Percentiles rank a stretch among this genome's conserved stretches.
phyloP scores from a whole-genome alignment of 441 rosid genomes.

The Cnidoscolus chayamansa region DNA sequence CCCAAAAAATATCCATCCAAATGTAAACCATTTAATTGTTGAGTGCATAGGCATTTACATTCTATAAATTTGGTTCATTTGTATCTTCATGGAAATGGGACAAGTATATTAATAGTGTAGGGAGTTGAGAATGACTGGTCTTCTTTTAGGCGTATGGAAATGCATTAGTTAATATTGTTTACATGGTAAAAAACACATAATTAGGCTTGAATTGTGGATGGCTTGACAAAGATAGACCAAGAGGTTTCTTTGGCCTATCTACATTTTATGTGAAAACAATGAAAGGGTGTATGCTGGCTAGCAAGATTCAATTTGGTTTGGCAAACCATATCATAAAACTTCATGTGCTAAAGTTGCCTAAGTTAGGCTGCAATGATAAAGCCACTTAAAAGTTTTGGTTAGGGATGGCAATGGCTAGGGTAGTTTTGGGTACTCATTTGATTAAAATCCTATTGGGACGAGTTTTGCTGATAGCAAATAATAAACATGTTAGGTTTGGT shows the following conservation, averaged over 20 bases:
- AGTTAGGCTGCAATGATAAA: not conserved
- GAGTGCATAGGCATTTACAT: not conserved
- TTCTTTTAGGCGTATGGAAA: not conserved
- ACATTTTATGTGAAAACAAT: not conserved
- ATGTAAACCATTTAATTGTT: not conserved
- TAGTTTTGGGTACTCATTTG: too few species aligned
- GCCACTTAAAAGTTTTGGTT: not conserved
- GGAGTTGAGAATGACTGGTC: not conserved
- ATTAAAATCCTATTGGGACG: too few species aligned
- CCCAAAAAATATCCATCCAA: not conserved
- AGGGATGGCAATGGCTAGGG: too few species aligned
- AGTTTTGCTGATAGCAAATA: too few species aligned
- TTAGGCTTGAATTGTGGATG: not conserved
- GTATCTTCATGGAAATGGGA: too few species aligned
- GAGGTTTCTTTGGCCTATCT: conserved; percentile 2
- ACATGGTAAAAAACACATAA: not conserved
- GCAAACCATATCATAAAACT: not conserved
- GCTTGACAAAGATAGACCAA: not conserved
- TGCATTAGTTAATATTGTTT: not conserved
- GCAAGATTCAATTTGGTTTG: not conserved
- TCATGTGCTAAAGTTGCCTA: not conserved
- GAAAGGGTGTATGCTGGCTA: not conserved
- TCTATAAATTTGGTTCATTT: not conserved
- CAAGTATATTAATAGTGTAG: not conserved
- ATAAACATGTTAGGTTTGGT: too few species aligned